Conservation (phyloP, 176 grass and related monocot species). For the Chloris gayana region DNA sequence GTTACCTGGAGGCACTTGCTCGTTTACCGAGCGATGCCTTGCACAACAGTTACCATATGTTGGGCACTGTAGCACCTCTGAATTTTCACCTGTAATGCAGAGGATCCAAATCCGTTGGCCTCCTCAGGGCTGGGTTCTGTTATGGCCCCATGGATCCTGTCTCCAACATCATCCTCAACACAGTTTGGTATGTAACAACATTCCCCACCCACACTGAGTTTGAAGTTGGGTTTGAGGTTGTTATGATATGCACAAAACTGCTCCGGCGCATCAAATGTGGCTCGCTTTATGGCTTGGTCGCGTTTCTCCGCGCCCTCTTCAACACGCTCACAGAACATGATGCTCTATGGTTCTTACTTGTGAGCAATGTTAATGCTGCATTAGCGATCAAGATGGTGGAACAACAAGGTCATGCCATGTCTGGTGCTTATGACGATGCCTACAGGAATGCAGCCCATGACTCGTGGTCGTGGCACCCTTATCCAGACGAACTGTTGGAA, state of each 20-base stretch:
- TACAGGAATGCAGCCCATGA: not conserved
- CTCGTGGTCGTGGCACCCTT: constrained; percentile 16
- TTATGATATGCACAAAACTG: constrained; percentile 6
- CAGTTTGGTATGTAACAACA: not conserved
- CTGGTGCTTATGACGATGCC: not conserved
- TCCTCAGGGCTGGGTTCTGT: not conserved
- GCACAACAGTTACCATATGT: not conserved
- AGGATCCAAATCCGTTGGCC: no score
- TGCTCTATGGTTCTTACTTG: constrained; percentile 4
- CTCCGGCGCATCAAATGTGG: not conserved
- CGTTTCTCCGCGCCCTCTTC: no score
- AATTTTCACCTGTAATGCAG: no score
- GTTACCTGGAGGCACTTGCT: not conserved
- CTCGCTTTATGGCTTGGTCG: not conserved
- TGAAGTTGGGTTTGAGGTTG: not conserved
- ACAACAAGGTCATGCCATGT: not conserved
- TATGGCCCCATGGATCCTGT: constrained; percentile 14
- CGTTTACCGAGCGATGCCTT: not conserved
- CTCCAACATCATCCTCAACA: constrained; percentile 24
- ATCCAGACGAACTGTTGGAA: not conserved
- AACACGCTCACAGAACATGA: no score
- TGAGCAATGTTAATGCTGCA: not conserved
- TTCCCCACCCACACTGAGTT: not conserved
- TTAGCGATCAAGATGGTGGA: not conserved
- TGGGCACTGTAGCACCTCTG: no score